A percentile compares a stretch with the other conserved stretches of the same genome.
Evolutionary conservation across 441 rosid genomes (phyloP).

Genomic region (Croton setiger): DNA sequence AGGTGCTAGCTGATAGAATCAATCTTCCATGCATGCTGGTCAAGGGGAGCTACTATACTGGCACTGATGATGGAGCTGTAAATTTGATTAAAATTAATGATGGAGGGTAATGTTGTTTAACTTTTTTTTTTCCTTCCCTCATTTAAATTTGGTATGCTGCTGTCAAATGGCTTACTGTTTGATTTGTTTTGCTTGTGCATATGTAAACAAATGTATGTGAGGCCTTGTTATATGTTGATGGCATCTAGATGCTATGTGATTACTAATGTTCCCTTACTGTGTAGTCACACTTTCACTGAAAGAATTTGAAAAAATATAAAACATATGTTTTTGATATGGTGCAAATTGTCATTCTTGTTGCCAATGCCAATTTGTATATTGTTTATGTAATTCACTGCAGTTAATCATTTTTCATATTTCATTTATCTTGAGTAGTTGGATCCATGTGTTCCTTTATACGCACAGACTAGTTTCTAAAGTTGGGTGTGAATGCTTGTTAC

Average conservation of each 20-base stretch:
- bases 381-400: not conserved
- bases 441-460: conserved; percentile 1
- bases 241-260: conserved; percentile 2
- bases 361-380: conserved; percentile 1
- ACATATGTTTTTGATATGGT: conserved; percentile 1
- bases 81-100: conserved; percentile 68
- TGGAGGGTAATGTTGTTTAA: conserved; percentile 56
- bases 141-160: not conserved
- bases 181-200: not conserved
- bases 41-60: conserved; percentile 95
- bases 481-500: not conserved
- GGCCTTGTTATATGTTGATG: conserved; percentile 4
- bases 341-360: conserved; percentile 3
- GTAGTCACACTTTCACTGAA: not conserved
- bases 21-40: conserved; percentile 93
- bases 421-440: conserved; percentile 1
- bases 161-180: not conserved
- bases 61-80: conserved; percentile 98
- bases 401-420: not conserved
- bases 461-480: not conserved
- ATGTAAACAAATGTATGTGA: not conserved
- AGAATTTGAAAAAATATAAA: not conserved
- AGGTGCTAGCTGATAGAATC: conserved; percentile 93
- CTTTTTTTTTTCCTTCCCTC: not conserved
- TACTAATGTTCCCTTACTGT: not conserved